phyloP scores from a whole-genome alignment of 2,329 filamentous ascomycete species.

The Aspergillus ruber region DNA sequence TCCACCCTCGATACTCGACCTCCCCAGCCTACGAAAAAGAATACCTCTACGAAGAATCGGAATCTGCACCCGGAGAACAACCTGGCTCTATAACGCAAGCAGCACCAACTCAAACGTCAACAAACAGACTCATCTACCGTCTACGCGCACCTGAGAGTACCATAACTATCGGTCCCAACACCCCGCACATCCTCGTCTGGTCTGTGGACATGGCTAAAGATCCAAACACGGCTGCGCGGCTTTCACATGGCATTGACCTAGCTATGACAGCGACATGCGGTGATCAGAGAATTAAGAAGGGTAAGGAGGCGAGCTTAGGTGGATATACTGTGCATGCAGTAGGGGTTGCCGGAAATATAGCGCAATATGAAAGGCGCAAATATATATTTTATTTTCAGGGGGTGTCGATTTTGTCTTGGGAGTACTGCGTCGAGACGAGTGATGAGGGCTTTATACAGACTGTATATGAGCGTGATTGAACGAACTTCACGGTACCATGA shows the following conservation, averaged over 20 bases:
- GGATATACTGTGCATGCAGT: conserved; percentile 11
- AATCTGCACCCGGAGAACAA: conserved; percentile 9
- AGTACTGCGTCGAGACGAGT: conserved; percentile 2
- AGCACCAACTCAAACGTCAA: not conserved
- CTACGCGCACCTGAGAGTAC: conserved; percentile 1
- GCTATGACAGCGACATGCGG: not conserved
- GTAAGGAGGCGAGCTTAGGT: conserved; percentile 1
- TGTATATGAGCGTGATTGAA: not conserved
- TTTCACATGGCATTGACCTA: conserved; percentile 7
- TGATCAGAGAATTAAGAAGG: not conserved
- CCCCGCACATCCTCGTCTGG: conserved; percentile 12
- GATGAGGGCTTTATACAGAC: not conserved
- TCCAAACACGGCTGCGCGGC: not conserved
- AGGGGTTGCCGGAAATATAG: not conserved
- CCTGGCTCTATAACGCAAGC: no score
- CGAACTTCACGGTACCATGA: not conserved
- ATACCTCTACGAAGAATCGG: conserved; percentile 26
- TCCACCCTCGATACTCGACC: conserved; percentile 58
- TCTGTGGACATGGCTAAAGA: conserved; percentile 1
- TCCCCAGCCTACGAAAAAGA: conserved; percentile 26
- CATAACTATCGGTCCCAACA: not conserved
- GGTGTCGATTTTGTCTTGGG: conserved; percentile 22
- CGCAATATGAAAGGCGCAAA: not conserved
- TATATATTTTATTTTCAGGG: conserved; percentile 23
- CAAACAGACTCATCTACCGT: conserved; percentile 7